Conservation (phyloP, 306 rosid species). For the Cicer cuneatum region DNA sequence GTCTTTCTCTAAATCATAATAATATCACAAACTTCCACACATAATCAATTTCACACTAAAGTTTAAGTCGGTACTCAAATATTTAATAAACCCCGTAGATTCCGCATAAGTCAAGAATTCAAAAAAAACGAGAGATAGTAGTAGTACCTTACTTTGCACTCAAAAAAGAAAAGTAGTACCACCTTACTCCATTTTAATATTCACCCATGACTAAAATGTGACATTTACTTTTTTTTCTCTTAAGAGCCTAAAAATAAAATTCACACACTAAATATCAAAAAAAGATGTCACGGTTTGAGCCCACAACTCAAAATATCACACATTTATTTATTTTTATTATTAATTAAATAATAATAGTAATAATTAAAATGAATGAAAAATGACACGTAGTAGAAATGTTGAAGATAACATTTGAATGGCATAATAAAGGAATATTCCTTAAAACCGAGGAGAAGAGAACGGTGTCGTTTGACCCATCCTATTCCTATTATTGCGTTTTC, state of each 20-base stretch:
- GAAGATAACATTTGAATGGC: background rate
- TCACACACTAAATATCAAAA: too few relatives aligned
- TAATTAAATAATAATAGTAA: too few relatives aligned
- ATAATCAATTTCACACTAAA: background rate
- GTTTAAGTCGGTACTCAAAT: background rate
- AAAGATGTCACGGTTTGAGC: too few relatives aligned
- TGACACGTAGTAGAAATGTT: background rate
- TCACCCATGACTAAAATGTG: background rate
- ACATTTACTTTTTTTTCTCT: too few relatives aligned
- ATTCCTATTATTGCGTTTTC: background rate
- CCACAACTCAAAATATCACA: too few relatives aligned
- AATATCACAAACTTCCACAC: constrained; percentile 9
- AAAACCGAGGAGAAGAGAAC: background rate
- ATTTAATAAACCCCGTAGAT: background rate
- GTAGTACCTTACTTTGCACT: too few relatives aligned
- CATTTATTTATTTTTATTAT: too few relatives aligned
- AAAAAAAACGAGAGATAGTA: too few relatives aligned
- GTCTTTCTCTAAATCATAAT: background rate
- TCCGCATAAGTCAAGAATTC: constrained; percentile 5
- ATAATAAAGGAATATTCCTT: constrained; percentile 32
- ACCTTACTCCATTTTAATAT: background rate
- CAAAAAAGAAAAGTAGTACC: background rate
- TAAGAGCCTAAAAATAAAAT: too few relatives aligned
- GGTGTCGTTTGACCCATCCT: background rate
- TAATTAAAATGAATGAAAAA: background rate